Base-by-base conservation (phyloP, 345 rosid genomes). In the Tarenaya hassleriana region DNA sequence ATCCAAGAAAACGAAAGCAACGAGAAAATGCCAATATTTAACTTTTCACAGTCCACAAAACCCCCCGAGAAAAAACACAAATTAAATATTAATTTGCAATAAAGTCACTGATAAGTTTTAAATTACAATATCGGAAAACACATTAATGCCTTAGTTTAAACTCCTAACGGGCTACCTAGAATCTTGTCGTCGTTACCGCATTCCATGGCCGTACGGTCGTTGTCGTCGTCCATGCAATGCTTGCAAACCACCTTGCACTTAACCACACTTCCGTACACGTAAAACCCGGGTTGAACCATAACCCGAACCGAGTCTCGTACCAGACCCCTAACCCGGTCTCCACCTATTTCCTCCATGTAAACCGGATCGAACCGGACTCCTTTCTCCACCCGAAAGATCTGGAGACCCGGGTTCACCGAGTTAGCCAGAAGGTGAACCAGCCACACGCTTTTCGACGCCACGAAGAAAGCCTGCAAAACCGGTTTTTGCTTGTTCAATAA, bases 281-380 rank as follows among this genome's bases (percentile, higher is more conserved):
- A 81, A 69, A 92, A 92, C 48, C 98, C 98, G 0, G 98, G 98
- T 19, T 88, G 75, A 9, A 81, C 84, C 98, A 92, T 85, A 56
- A 75, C 67, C 66, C 86, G 72, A 50, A 88, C 88, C 5, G 29
- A 24, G 29, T 24, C 29, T 24, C 5, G 29, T 24, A 24, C 5
- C 71, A 85, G 17, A 56, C 74, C 72, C 62, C 55, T 70, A 1
- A 76, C 81, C 42, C 77, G 69, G 37, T 81, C 90, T 3, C 82
- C 84, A 33, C 83, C 84, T 59, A 72, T 68, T 53, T 81, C 97
- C 45, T 88, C 95, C 95, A 92, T 88, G 72, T 85, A 92, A 53
- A 79, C 61, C 7, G 82, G 72, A 57, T 92, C 85, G 27, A 85
- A 92, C 55, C 58, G 49, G 34, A 68, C 67, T 29, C 76, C 81